Conservation (phyloP, 768 basidiomycete genomes). For the Rhizopogon salebrosus region DNA sequence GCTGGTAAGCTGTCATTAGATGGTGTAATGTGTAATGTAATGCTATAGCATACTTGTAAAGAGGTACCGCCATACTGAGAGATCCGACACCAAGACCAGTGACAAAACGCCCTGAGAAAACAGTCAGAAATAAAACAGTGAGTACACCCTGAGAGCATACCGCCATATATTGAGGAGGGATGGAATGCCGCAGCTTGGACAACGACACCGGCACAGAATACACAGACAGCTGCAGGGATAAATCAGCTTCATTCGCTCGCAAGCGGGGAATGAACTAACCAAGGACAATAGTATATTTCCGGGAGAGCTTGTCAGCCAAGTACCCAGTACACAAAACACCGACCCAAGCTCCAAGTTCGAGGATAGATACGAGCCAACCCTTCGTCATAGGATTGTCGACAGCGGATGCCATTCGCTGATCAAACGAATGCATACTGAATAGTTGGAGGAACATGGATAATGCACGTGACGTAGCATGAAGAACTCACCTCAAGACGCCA, state of each 20-base stretch:
- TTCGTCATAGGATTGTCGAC: slow-evolving; percentile 47
- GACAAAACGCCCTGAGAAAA: slow-evolving; percentile 51
- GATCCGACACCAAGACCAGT: slow-evolving; percentile 81
- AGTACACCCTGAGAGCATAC: slow-evolving; percentile 11
- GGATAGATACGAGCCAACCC: slow-evolving; percentile 71
- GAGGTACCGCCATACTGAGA: slow-evolving; percentile 76
- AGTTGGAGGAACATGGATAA: slow-evolving; percentile 1
- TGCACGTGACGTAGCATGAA: background rate
- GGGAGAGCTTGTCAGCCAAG: slow-evolving; percentile 65
- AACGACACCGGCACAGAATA: slow-evolving; percentile 70
- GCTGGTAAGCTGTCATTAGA: slow-evolving; percentile 10
- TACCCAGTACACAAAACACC: slow-evolving; percentile 71
- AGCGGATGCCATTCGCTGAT: slow-evolving; percentile 49
- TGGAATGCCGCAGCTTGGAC: slow-evolving; percentile 58
- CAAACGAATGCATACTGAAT: slow-evolving; percentile 46
- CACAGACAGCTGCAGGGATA: slow-evolving; percentile 40
- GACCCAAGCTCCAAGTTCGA: slow-evolving; percentile 73
- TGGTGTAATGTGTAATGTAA: background rate
- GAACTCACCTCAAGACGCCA: slow-evolving; percentile 55
- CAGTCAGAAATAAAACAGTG: background rate
- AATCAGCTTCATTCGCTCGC: background rate
- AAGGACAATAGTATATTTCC: slow-evolving; percentile 66
- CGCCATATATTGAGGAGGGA: slow-evolving; percentile 64
- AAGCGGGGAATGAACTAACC: slow-evolving; percentile 28
- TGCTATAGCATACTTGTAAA: slow-evolving; percentile 50